Base-by-base conservation (phyloP, 164 flowering plant species). In the Berberis thunbergii region DNA sequence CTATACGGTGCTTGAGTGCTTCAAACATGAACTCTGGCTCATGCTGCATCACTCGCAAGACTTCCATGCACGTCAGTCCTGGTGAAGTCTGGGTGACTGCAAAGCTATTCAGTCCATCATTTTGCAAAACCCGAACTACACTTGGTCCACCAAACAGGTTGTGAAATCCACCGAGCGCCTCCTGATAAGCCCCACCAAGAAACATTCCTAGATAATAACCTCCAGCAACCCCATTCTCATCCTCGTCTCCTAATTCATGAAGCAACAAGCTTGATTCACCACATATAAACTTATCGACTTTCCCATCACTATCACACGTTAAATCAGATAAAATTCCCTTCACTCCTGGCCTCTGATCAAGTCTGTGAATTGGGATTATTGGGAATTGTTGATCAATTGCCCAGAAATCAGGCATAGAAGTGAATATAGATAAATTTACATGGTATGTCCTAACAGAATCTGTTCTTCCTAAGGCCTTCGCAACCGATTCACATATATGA, bases 151-250 rank as follows among this genome's bases (percentile, higher is more conserved):
- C 97, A 60, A 95, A 91, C 67, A 95, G 80, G 79, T 95, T 95
- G 86, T 95, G 99, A 43, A 89, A 54, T 4, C 99, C 97, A 3
- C 99, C 99, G 41, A 95, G 89, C 62, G 99, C 97, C 94, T 95
- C 99, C 91, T 95, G 84, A 72, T 95, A 95, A 71, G 99, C 99
- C 75, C 99, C 99, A 60, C 99, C 99, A 70, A 95, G 74, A 72
- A 94, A 94, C 99, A 94, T 87, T 61, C 99, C 99, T 83, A 91
- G 49, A 68, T 82, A 91, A 72, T 95, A 95, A n/a, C 76, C 70
- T 13, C 49, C 59, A 45, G 44, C 63, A 26, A 26, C 26, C 26
- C 40, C 7, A 39, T 1, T 4, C 69, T 26, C 26, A 72, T 2
- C 64, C 77, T 26, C 79, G 26, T 26, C 83, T 45, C 65, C 84